Evolutionary conservation across 2,329 filamentous ascomycete species (phyloP), one percentile per base, ranked within the genome.

Genomic region (Orbilia oligospora): DNA sequence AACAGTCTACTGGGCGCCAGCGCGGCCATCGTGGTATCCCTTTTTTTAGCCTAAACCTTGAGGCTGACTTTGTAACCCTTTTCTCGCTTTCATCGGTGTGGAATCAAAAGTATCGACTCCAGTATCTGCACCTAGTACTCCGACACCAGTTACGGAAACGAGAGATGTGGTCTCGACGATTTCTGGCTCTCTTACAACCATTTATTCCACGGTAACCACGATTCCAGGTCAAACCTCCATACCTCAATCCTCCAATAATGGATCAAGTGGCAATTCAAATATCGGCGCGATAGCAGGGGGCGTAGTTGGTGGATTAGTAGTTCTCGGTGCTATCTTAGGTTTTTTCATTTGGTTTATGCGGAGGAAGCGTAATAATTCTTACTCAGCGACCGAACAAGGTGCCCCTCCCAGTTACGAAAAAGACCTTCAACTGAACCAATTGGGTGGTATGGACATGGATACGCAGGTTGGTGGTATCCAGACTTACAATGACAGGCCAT

Each of bases 391-490:
- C 6, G 73, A 53, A 38, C 61, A 51, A 55, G 44, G 41, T 12
- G 5, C n/a, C 1, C 68, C 75, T 14, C 68, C 68, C 27, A 48
- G 46, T 20, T 78, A 72, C 27, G 53, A 78, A 18, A 22, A 58
- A 33, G 49, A 18, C 5, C 38, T 63, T 22, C 38, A 46, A 9
- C 3, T 44, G 2, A 6, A 53, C 27, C 51, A 65, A 3, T 27
- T 58, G 12, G 75, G 75, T 3, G 75, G 75, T 12, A 68, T 78
- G 61, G 75, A 71, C 27, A 55, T 55, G 49, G 61, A 41, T 44
- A 64, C 53, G 22, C 27, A 61, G 12, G 36, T 78, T 14, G 75
- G 75, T n/a, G 75, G 75, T n/a, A 78, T 72, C 20, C 75, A 78
- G 46, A 16, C 33, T 18, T 71, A 71, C 41, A 24, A 30, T 6